Conservation (phyloP, 495 filamentous ascomycete genomes). For the Penicillium diatomitis region DNA sequence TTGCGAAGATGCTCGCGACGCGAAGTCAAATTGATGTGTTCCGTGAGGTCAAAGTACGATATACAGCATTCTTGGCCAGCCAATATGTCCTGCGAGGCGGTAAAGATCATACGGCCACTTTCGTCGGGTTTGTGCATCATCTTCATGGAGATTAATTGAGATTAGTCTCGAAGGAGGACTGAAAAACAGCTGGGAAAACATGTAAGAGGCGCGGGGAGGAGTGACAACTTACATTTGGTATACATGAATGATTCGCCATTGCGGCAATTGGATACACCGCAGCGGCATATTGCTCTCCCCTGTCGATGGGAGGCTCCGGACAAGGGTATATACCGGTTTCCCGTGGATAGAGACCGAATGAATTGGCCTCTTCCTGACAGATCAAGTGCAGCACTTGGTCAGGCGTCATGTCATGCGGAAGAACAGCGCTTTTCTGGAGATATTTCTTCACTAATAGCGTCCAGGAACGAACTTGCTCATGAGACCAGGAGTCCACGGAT, state of each 20-base stretch:
- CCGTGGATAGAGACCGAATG: slow-evolving; percentile 32
- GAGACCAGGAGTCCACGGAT: slow-evolving; percentile 25
- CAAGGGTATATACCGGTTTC: slow-evolving; percentile 23
- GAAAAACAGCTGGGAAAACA: neutral
- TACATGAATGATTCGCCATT: slow-evolving; percentile 32
- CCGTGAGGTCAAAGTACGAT: slow-evolving; percentile 29
- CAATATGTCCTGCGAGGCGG: slow-evolving; percentile 23
- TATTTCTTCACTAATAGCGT: slow-evolving; percentile 29
- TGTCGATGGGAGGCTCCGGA: slow-evolving; percentile 6
- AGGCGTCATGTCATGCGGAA: slow-evolving; percentile 18
- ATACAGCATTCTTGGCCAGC: slow-evolving; percentile 34
- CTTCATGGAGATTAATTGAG: slow-evolving; percentile 2
- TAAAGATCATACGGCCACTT: slow-evolving; percentile 29
- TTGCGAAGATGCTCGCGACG: slow-evolving; percentile 22
- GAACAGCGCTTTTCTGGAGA: slow-evolving; percentile 9
- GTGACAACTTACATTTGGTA: slow-evolving; percentile 24
- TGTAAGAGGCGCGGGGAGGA: neutral
- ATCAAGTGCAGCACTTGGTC: slow-evolving; percentile 22
- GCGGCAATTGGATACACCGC: slow-evolving; percentile 31
- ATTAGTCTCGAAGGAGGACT: neutral
- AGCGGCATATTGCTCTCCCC: slow-evolving; percentile 31
- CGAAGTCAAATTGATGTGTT: slow-evolving; percentile 11
- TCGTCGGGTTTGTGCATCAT: slow-evolving; percentile 30
- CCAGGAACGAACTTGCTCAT: slow-evolving; percentile 25
- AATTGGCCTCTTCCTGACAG: slow-evolving; percentile 34